phyloP scores from a whole-genome alignment of 2,329 filamentous ascomycete species.

The Pyrenophora tritici-repentis region DNA sequence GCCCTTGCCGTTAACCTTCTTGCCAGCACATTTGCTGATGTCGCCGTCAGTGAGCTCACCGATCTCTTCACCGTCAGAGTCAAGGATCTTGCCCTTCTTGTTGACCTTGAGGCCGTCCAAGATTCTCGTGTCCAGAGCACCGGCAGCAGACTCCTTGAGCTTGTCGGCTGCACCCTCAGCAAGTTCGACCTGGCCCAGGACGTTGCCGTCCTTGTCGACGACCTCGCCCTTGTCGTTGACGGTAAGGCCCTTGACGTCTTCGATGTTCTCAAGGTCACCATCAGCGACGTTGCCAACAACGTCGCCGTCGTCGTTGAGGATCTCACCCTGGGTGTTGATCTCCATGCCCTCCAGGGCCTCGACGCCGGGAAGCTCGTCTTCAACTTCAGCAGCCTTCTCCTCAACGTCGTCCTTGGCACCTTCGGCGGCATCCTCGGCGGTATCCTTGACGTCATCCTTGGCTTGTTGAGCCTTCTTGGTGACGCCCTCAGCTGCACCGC shows the following conservation, averaged over 20 bases:
- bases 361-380: conserved; percentile 57
- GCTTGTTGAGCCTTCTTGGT: neutral
- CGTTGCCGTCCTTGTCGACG: conserved; percentile 57
- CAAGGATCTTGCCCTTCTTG: conserved; percentile 61
- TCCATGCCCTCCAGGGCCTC: conserved; percentile 58
- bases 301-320: conserved; percentile 56
- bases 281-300: conserved; percentile 56
- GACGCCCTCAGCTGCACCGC: conserved; percentile 29
- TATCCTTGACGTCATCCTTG: conserved; percentile 8
- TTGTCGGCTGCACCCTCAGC: conserved; percentile 56
- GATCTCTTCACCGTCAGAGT: conserved; percentile 58
- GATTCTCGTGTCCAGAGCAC: conserved; percentile 54
- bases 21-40: conserved; percentile 50
- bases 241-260: conserved; percentile 54
- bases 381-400: conserved; percentile 48
- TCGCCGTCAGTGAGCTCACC: conserved; percentile 57
- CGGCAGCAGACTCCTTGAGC: conserved; percentile 49
- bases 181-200: conserved; percentile 57
- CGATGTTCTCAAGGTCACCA: conserved; percentile 47
- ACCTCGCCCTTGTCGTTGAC: conserved; percentile 59
- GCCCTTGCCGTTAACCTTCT: conserved; percentile 57
- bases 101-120: conserved; percentile 61
- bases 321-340: conserved; percentile 56
- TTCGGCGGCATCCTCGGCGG: conserved; percentile 28
- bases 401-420: conserved; percentile 38